Evolutionary conservation across 495 filamentous ascomycete species (phyloP).

Genomic region (Neurospora sp.): DNA sequence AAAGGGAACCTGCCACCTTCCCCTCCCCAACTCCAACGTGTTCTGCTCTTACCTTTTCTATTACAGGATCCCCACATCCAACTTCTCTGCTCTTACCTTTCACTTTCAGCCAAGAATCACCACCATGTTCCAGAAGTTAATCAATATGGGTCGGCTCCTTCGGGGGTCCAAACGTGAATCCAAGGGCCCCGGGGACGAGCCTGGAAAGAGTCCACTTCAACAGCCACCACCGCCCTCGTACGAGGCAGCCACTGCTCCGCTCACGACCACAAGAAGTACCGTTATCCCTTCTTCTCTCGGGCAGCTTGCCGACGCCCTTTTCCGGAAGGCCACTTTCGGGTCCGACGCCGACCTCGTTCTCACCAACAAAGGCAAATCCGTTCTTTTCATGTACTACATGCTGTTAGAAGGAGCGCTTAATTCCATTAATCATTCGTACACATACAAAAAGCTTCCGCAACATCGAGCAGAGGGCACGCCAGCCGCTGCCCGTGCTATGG

Average conservation of each 20-base stretch:
- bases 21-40: not conserved
- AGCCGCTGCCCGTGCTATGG: not conserved
- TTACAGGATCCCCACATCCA: not conserved
- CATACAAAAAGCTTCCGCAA: not conserved
- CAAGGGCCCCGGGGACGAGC: not conserved
- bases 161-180: not conserved
- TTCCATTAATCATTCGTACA: not conserved
- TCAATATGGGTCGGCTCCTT: too few species aligned
- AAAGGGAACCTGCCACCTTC: not conserved
- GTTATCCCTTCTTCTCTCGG: not conserved
- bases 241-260: not conserved
- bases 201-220: not conserved
- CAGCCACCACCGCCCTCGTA: not conserved
- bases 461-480: not conserved
- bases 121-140: not conserved
- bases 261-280: not conserved
- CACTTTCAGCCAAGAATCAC: not conserved
- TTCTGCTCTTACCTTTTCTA: too few species aligned
- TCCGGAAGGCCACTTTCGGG: not conserved
- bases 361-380: not conserved
- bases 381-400: not conserved
- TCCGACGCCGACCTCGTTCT: not conserved
- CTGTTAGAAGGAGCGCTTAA: not conserved
- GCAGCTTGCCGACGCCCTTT: not conserved
- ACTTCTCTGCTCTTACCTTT: not conserved